Evolutionary conservation across 768 basidiomycete species (phyloP).

Genomic region (Steccherinum ochraceum): DNA sequence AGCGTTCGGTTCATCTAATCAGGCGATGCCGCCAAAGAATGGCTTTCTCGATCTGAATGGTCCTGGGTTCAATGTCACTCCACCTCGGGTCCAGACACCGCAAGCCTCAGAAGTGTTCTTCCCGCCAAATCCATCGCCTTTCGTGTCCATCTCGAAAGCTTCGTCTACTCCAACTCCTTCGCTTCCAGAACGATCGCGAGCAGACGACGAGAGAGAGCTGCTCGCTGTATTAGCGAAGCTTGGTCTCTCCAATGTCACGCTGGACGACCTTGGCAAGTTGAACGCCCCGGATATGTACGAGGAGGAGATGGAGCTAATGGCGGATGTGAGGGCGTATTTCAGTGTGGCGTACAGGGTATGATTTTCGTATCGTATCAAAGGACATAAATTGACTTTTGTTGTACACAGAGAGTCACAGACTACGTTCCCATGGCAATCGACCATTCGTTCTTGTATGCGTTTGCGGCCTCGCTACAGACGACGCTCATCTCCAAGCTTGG

Average conservation of each 20-base stretch:
- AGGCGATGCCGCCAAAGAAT: too few relatives aligned
- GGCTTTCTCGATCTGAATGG: too few relatives aligned
- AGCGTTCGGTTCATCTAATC: too few relatives aligned
- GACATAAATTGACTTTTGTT: not conserved
- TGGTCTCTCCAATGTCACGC: constrained; percentile 31
- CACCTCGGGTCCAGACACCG: not conserved
- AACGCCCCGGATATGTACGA: constrained; percentile 47
- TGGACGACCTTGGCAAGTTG: constrained; percentile 40
- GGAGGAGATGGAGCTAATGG: constrained; percentile 58
- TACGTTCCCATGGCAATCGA: constrained; percentile 53
- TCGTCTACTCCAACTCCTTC: not conserved
- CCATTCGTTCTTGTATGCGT: constrained; percentile 29
- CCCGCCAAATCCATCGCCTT: constrained; percentile 1
- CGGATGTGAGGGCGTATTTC: constrained; percentile 66
- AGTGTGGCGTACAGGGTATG: constrained; percentile 44
- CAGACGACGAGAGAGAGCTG: constrained; percentile 23
- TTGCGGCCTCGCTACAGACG: constrained; percentile 25
- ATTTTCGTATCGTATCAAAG: not conserved
- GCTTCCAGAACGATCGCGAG: constrained; percentile 4
- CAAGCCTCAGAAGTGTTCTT: not conserved
- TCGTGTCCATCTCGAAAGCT: too few relatives aligned
- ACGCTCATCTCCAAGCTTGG: constrained; percentile 30
- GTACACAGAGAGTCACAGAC: constrained; percentile 43
- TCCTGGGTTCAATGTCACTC: too few relatives aligned
- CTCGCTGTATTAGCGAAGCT: constrained; percentile 22